These are phyloP conservation scores for Trametes punicea DNA, from an alignment of 768 basidiomycete genomes.

Conservation along the genomic window DNA sequence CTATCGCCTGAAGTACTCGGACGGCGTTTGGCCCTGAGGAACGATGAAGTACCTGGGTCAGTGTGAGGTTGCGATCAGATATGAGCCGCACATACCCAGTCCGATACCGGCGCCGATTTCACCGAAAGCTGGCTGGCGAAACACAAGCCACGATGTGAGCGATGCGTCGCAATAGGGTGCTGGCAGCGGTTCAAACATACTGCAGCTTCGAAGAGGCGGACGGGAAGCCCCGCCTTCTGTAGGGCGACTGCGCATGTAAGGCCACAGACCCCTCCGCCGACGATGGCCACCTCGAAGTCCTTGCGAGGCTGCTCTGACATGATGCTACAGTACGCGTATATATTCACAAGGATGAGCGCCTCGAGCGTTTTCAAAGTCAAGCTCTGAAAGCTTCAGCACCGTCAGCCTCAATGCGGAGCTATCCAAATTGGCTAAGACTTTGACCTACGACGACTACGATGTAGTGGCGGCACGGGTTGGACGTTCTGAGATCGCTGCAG, in stretches of 20 bases:
- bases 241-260: conserved; percentile 47
- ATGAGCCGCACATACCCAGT: conserved; percentile 34
- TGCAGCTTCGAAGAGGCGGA: conserved; percentile 51
- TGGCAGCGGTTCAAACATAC: conserved; percentile 26
- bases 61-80: too few relatives aligned
- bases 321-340: neutral
- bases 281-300: conserved; percentile 47
- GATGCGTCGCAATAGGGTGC: neutral
- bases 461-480: too few relatives aligned
- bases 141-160: neutral
- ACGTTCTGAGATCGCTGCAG: too few relatives aligned
- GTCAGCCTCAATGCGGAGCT: too few relatives aligned
- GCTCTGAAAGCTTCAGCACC: too few relatives aligned
- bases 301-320: neutral
- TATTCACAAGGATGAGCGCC: neutral
- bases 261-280: conserved; percentile 58
- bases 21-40: conserved; percentile 49
- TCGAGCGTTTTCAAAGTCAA: too few relatives aligned
- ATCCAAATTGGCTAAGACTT: too few relatives aligned
- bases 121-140: conserved; percentile 46
- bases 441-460: too few relatives aligned
- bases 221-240: conserved; percentile 38
- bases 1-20: conserved; percentile 41
- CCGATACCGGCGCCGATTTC: conserved; percentile 55
- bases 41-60: neutral